phyloP scores from a whole-genome alignment of 441 rosid species.

The Syzygium syzygioides region DNA sequence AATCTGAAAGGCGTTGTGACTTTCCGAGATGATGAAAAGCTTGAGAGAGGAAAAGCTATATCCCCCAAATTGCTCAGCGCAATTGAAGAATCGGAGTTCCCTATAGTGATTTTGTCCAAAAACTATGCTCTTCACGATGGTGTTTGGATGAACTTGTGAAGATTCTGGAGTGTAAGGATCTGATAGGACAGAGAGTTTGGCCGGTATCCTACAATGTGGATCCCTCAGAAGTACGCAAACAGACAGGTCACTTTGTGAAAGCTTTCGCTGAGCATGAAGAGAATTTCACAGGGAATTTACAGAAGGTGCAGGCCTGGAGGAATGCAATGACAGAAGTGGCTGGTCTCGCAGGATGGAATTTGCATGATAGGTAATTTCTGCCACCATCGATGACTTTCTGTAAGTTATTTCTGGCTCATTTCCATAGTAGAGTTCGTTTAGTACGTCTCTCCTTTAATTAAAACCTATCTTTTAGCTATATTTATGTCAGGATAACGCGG shows the following conservation, averaged over 20 bases:
- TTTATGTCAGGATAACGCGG: no score
- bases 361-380: no score
- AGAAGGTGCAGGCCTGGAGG: not conserved
- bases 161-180: slow-evolving; percentile 7
- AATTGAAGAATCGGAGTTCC: slow-evolving; percentile 4
- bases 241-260: not conserved
- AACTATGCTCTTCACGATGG: slow-evolving; percentile 8
- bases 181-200: not conserved
- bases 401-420: no score
- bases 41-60: slow-evolving; percentile 2
- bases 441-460: no score
- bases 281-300: not conserved
- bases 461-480: no score
- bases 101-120: slow-evolving; percentile 7
- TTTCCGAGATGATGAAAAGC: slow-evolving; percentile 3
- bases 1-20: not conserved
- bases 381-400: no score
- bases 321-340: no score
- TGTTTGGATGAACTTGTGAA: slow-evolving; percentile 15
- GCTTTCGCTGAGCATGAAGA: not conserved
- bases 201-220: slow-evolving; percentile 15
- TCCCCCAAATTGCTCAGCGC: not conserved
- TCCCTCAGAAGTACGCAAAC: slow-evolving; percentile 8
- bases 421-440: no score
- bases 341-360: no score